Base-by-base conservation (phyloP, 768 basidiomycete genomes). In the Mycena chlorophos region DNA sequence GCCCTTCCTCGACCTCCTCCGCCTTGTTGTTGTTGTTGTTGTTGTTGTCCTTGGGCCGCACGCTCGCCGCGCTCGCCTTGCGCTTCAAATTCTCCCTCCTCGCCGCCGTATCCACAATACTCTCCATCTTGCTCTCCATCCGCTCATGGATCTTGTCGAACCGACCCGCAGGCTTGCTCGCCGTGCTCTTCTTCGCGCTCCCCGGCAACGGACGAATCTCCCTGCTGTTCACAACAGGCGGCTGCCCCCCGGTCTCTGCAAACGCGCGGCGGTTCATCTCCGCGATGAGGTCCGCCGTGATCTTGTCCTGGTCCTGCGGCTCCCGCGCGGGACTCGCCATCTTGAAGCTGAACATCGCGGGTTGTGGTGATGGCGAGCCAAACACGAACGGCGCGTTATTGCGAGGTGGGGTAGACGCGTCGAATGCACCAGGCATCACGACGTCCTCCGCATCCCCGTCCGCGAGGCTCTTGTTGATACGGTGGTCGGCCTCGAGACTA, bases 191-290 rank as follows among this genome's bases (percentile, higher is more conserved):
- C 48, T 60, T 69, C 23, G 73, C 69, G n/a, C 70, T 56, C 4
- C 66, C 68, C 53, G 68, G 75, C 49, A 67, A 67, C 31, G 73
- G 70, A 0, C 71, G 60, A 3, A 56, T 58, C 5, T 46, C 52
- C 4, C 51, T 57, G 29, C 53, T 54, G 5, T 38, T 53, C 43
- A n/a, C 63, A 51, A 52, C 54, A 31, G 26, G 67, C 43, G 39
- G 64, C 63, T 4, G 67, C 65, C n/a, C 73, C 5, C 83, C 78
- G 1, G 86, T 86, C 5, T 81, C 80, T 6, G 75, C 77, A 2
- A 75, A 78, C 10, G 92, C 77, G 2, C 88, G 83, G 49, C 78
- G 75, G 66, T 92, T 91, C 87, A 94, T 90, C 69, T 94, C 91
- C 48, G 86, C 87, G 27, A 93, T 73, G 26, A 94, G 84, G 20